A percentile compares a stretch with the other conserved stretches of the same genome.
phyloP scores from a whole-genome alignment of 257 asterid species.

The Lithospermum erythrorhizon region DNA sequence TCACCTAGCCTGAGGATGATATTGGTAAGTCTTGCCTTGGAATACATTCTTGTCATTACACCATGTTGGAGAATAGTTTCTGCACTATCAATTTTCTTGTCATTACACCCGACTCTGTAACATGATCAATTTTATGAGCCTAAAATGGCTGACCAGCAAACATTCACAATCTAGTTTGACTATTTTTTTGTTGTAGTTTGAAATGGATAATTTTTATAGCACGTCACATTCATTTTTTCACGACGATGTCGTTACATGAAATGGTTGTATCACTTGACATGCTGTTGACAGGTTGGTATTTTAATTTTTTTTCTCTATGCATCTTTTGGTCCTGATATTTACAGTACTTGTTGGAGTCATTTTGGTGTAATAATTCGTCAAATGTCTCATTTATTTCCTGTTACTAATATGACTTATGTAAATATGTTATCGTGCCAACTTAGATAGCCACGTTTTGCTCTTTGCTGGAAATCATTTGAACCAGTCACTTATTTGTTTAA shows the following conservation, averaged over 20 bases:
- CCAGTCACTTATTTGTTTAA: background rate
- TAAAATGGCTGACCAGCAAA: background rate
- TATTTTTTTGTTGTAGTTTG: background rate
- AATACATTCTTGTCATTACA: background rate
- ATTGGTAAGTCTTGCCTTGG: constrained; percentile 56
- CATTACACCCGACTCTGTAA: background rate
- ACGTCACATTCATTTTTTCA: background rate
- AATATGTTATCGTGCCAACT: background rate
- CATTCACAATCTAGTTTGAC: background rate
- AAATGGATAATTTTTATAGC: background rate
- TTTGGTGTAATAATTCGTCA: background rate
- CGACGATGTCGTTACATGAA: background rate
- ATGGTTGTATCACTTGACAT: background rate
- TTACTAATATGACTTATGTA: background rate
- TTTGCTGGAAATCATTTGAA: background rate
- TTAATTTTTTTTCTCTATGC: background rate
- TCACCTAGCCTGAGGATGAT: constrained; percentile 65
- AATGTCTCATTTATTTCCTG: background rate
- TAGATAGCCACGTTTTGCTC: background rate
- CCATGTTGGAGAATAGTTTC: background rate
- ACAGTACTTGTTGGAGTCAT: background rate
- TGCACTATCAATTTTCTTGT: background rate
- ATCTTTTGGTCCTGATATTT: background rate
- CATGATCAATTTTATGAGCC: background rate
- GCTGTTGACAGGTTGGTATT: background rate